These are phyloP conservation scores for Candida easanensis DNA, from an alignment of 805 yeast genomes.

Conservation along the genomic window DNA sequence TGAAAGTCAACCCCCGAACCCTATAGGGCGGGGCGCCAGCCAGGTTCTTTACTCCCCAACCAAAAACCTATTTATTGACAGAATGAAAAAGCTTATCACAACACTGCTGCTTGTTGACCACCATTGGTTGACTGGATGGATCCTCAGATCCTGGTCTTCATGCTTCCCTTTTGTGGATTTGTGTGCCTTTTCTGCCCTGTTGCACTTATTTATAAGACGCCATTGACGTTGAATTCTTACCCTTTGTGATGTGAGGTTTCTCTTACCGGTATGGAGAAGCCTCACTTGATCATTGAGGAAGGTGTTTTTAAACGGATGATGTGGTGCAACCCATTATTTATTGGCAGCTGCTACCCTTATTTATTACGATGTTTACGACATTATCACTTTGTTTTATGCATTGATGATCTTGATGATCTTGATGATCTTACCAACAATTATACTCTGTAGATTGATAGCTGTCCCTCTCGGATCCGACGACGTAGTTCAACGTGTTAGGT, in stretches of 20 bases:
- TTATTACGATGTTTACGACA: constrained; percentile 3
- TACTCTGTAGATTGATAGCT: too few species aligned
- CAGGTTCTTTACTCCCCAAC: constrained; percentile 2
- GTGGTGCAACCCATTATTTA: constrained; percentile 3
- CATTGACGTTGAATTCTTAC: background rate
- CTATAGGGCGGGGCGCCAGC: constrained; percentile 13
- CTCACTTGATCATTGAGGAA: background rate
- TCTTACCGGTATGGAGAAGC: background rate
- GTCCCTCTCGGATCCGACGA: too few species aligned
- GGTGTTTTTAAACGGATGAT: background rate
- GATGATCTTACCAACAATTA: background rate
- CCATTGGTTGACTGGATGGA: constrained; percentile 3
- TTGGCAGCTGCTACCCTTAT: background rate
- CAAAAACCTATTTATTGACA: constrained; percentile 14
- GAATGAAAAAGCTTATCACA: background rate
- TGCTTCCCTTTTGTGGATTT: too few species aligned
- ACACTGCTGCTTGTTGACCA: background rate
- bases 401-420: background rate
- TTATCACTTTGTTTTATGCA: background rate
- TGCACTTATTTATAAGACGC: constrained; percentile 1
- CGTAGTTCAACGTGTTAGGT: background rate
- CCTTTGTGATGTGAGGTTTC: background rate
- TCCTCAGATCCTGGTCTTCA: too few species aligned
- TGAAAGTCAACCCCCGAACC: constrained; percentile 12
- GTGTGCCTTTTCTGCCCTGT: background rate